These are phyloP conservation scores for Berkeleyomyces basicola DNA, from an alignment of 2,329 filamentous ascomycete genomes.

Conservation along the genomic window DNA sequence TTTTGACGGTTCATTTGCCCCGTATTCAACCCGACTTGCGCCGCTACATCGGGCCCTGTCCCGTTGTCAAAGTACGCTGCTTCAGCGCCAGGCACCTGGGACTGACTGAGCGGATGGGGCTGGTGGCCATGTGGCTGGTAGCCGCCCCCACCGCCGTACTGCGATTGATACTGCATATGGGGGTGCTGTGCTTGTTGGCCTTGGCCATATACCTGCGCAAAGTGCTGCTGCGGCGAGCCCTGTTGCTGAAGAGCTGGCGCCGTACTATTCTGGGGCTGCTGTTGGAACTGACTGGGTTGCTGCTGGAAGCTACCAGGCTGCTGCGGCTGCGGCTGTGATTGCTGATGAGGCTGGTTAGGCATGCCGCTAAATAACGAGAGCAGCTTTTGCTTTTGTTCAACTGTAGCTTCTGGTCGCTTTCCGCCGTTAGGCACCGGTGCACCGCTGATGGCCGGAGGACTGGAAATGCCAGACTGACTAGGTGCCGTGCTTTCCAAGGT, in stretches of 20 bases:
- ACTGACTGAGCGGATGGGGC: constrained; percentile 12
- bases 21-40: not conserved
- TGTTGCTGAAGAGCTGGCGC: not conserved
- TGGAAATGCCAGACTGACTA: constrained; percentile 16
- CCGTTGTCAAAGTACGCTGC: not conserved
- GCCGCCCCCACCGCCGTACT: constrained; percentile 7
- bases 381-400: constrained; percentile 29
- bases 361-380: constrained; percentile 50
- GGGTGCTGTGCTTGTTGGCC: not conserved
- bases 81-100: constrained; percentile 6
- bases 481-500: constrained; percentile 11
- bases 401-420: constrained; percentile 21
- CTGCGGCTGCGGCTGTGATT: not conserved
- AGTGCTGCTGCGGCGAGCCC: constrained; percentile 11
- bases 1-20: not conserved
- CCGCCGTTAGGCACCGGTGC: constrained; percentile 18
- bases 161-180: not conserved
- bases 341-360: constrained; percentile 12
- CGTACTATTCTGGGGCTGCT: constrained; percentile 1
- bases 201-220: constrained; percentile 7
- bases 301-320: not conserved
- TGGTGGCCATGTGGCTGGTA: constrained; percentile 7
- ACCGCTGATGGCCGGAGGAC: constrained; percentile 18
- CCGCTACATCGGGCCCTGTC: not conserved
- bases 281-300: not conserved